A percentile compares a stretch with the other conserved stretches of the same genome.
Evolutionary conservation across 2,329 filamentous ascomycete species (phyloP).

Genomic region (Samsoniella hepiali): DNA sequence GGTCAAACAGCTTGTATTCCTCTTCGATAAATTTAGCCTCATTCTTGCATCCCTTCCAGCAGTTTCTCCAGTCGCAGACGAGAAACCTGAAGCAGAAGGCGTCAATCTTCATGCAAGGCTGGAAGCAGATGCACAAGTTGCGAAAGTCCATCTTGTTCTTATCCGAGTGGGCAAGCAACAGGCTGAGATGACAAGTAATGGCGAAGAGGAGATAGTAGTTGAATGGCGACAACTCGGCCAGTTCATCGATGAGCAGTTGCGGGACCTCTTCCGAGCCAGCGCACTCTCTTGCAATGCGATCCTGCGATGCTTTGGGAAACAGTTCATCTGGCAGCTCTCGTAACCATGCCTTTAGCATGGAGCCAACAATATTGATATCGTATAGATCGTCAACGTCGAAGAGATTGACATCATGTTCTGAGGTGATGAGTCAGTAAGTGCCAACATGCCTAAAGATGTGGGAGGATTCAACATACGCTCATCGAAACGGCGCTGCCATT

Average conservation of each 20-base stretch:
- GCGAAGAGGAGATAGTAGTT: slow-evolving; percentile 98
- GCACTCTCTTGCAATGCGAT: slow-evolving; percentile 76
- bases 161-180: slow-evolving; percentile 84
- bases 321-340: slow-evolving; percentile 92
- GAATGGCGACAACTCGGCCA: slow-evolving; percentile 91
- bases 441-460: neutral
- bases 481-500: slow-evolving; percentile 90
- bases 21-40: slow-evolving; percentile 76
- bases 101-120: slow-evolving; percentile 95
- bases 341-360: slow-evolving; percentile 94
- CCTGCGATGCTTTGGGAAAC: slow-evolving; percentile 80
- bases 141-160: slow-evolving; percentile 99
- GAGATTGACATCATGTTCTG: slow-evolving; percentile 84
- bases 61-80: slow-evolving; percentile 92
- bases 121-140: slow-evolving; percentile 94
- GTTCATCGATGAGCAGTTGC: slow-evolving; percentile 81
- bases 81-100: slow-evolving; percentile 93
- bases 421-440: neutral
- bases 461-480: slow-evolving; percentile 53
- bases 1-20: slow-evolving; percentile 60
- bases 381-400: slow-evolving; percentile 86
- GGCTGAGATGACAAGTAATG: slow-evolving; percentile 91
- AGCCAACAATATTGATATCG: slow-evolving; percentile 94
- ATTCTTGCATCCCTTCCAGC: slow-evolving; percentile 94
- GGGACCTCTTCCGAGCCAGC: slow-evolving; percentile 76